Conservation (phyloP, 495 filamentous ascomycete species). For the Podospora appendiculata region DNA sequence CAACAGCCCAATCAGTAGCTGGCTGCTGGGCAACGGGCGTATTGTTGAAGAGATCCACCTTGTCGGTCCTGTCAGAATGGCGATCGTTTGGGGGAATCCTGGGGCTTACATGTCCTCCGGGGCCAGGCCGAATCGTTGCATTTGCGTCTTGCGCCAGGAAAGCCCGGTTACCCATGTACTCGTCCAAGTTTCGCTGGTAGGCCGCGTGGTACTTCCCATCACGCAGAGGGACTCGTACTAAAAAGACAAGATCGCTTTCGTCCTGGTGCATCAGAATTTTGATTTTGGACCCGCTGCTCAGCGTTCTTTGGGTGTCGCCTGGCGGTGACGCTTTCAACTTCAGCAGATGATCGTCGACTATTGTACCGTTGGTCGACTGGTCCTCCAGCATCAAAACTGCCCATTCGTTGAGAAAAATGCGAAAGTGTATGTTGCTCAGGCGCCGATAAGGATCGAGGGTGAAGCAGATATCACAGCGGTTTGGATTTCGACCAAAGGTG, state of each 20-base stretch:
- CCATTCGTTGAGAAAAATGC: slow-evolving; percentile 74
- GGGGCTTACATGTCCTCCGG: slow-evolving; percentile 34
- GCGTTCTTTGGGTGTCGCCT: slow-evolving; percentile 46
- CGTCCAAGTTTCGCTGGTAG: slow-evolving; percentile 52
- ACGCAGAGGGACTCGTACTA: slow-evolving; percentile 74
- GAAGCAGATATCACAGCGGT: slow-evolving; percentile 68
- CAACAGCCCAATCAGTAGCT: not conserved
- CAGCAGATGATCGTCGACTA: slow-evolving; percentile 64
- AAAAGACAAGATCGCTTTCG: slow-evolving; percentile 55
- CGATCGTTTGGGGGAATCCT: no score
- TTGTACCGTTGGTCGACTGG: slow-evolving; percentile 83
- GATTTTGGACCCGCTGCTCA: slow-evolving; percentile 66
- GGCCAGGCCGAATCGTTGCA: slow-evolving; percentile 38
- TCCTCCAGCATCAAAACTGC: slow-evolving; percentile 87
- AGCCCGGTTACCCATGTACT: slow-evolving; percentile 35
- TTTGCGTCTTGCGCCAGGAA: slow-evolving; percentile 19
- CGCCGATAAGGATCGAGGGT: slow-evolving; percentile 47
- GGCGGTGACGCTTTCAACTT: slow-evolving; percentile 36
- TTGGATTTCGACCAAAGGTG: slow-evolving; percentile 69
- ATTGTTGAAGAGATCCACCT: slow-evolving; percentile 26
- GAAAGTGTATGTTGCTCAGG: slow-evolving; percentile 86
- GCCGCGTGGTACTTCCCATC: slow-evolving; percentile 47
- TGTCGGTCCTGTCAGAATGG: not conserved
- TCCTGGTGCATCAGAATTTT: slow-evolving; percentile 51
- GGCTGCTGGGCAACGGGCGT: slow-evolving; percentile 1